Percentiles rank a stretch among this genome's conserved stretches.
Evolutionary conservation across 768 basidiomycete species (phyloP).

Genomic region (Amanita polypyramis): DNA sequence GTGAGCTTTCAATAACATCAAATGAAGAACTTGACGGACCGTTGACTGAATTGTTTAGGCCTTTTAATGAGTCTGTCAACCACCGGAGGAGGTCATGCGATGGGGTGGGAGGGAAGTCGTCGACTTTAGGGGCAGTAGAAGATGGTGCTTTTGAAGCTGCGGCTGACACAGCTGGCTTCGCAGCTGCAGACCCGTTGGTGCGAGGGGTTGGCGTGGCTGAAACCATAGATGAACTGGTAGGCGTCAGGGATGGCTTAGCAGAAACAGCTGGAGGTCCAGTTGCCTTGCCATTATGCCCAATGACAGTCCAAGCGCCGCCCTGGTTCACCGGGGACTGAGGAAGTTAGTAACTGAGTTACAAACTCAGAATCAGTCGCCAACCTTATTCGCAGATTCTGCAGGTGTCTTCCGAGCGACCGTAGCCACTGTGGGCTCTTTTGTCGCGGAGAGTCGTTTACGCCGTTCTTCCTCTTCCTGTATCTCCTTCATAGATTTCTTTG

Average conservation of each 20-base stretch:
- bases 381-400: conserved; percentile 73
- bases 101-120: conserved; percentile 57
- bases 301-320: conserved; percentile 74
- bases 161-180: conserved; percentile 14
- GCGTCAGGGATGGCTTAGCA: conserved; percentile 16
- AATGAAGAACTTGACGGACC: conserved; percentile 28
- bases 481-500: conserved; percentile 95
- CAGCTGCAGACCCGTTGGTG: conserved; percentile 20
- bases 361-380: conserved; percentile 18
- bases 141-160: conserved; percentile 22
- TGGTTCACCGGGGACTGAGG: conserved; percentile 16
- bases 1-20: background rate
- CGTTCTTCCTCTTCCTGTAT: conserved; percentile 97
- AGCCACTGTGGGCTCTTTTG: conserved; percentile 49
- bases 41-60: conserved; percentile 61
- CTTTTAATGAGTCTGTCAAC: conserved; percentile 79
- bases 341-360: conserved; percentile 17
- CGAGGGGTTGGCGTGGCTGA: conserved; percentile 20
- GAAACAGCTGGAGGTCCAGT: conserved; percentile 18
- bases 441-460: conserved; percentile 51
- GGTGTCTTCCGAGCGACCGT: conserved; percentile 59
- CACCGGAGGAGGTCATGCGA: conserved; percentile 90
- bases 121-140: conserved; percentile 31
- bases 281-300: conserved; percentile 69
- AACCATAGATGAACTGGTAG: conserved; percentile 14